Evolutionary conservation across 306 rosid species (phyloP).

Genomic region (Castanea mollissima): DNA sequence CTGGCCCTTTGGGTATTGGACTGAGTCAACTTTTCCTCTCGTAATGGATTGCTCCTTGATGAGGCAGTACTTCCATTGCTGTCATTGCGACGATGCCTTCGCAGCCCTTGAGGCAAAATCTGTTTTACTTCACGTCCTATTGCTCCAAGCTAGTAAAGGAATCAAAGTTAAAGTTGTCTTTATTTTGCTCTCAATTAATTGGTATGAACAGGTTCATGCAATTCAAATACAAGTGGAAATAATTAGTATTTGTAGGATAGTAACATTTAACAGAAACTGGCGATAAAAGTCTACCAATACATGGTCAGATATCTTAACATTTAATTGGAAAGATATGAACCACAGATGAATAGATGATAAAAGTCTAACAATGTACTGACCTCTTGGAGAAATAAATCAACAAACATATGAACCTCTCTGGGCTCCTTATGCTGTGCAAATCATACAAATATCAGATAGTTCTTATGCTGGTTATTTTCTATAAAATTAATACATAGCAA

Average conservation of each 20-base stretch:
- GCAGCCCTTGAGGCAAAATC: slow-evolving; percentile 68
- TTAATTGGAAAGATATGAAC: slow-evolving; percentile 14
- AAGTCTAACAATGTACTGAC: slow-evolving; percentile 41
- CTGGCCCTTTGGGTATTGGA: slow-evolving; percentile 82
- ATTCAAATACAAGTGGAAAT: neutral
- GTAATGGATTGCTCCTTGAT: slow-evolving; percentile 85
- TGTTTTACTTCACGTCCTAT: slow-evolving; percentile 71
- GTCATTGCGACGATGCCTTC: slow-evolving; percentile 73
- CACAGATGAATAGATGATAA: neutral
- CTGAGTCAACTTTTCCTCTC: slow-evolving; percentile 73
- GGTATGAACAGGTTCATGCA: slow-evolving; percentile 7
- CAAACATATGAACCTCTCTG: slow-evolving; percentile 94
- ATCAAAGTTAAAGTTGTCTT: slow-evolving; percentile 16
- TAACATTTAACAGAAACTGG: slow-evolving; percentile 1
- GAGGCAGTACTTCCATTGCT: slow-evolving; percentile 88
- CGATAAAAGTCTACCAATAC: neutral
- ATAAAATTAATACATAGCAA: slow-evolving; percentile 9
- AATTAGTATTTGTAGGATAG: neutral
- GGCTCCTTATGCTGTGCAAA: slow-evolving; percentile 94
- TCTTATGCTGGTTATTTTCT: slow-evolving; percentile 13
- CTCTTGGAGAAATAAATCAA: slow-evolving; percentile 92
- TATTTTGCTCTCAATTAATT: slow-evolving; percentile 18
- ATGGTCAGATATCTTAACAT: slow-evolving; percentile 6
- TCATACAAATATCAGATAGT: slow-evolving; percentile 12
- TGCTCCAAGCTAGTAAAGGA: slow-evolving; percentile 65